Evolutionary conservation across 1,284 basidiomycete species (phyloP), one percentile per base, ranked within the genome.

Genomic region (Trametes versicolor): DNA sequence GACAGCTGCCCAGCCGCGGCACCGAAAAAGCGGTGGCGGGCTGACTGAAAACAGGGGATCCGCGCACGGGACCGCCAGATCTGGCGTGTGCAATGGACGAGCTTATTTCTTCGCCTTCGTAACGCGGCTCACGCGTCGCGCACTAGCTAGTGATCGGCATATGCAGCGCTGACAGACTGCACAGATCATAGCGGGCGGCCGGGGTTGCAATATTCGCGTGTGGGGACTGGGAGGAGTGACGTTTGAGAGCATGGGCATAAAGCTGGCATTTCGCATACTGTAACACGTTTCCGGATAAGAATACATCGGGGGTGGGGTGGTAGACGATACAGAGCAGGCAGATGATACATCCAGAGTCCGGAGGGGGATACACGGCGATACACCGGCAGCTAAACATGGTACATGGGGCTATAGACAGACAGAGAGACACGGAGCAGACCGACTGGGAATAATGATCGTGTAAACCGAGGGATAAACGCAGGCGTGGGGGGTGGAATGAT

Each of bases 401-500:
- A 50, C 13, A 50, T 37, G 19, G 8, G 48, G 49, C 54, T 21
- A 49, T 21, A 15, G 13, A 36, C 3, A 41, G 21, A 47, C 25
- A n/a, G 34, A 63, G 17, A 43, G 17, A n/a, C 3, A 19, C n/a
- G 17, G 25, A 29, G 3, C 27, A 36, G 32, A 50, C 10, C 50
- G 64, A 64, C 62, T 59, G 49, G 51, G 53, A 66, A 69, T 66
- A 64, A 64, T 60, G 64, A 69, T 65, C 67, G 37, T 54, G 55
- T 47, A 69, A 62, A 34, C 51, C 25, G 5, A 45, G 58, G 36
- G n/a, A 21, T 43, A 36, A 39, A 39, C 43, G 19, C 8, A 17
- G 19, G 21, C 12, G 6, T 15, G 12, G 19, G 19, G 43, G 19
- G 21, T 21, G 43, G 43, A 45, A 32, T 8, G 8, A 32, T 32